A percentile compares a stretch with the other conserved stretches of the same genome.
phyloP scores from a whole-genome alignment of 2,329 filamentous ascomycete species.

The Aspergillus ochraceoroseus region DNA sequence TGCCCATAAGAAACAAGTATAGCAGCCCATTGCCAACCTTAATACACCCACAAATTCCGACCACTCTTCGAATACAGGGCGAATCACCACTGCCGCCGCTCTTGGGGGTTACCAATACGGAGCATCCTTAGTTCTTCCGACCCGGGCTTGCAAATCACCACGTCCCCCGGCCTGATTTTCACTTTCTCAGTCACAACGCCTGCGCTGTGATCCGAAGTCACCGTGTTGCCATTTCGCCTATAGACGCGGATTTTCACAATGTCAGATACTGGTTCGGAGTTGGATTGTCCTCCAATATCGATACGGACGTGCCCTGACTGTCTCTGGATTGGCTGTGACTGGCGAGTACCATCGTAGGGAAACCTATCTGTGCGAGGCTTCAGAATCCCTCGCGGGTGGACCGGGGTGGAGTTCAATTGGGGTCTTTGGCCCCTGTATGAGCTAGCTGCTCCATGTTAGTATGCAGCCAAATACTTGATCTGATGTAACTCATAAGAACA shows the following conservation, averaged over 20 bases:
- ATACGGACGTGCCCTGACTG: background rate
- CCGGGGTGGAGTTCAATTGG: slow-evolving; percentile 2
- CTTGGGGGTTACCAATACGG: background rate
- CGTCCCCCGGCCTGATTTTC: slow-evolving; percentile 5
- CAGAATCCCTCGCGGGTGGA: slow-evolving; percentile 11
- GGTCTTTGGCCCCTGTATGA: slow-evolving; percentile 7
- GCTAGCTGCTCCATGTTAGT: slow-evolving; percentile 3
- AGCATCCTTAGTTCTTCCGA: background rate
- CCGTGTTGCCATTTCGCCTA: background rate
- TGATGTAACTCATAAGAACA: background rate
- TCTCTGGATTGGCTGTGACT: slow-evolving; percentile 2
- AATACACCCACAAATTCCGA: too few species aligned
- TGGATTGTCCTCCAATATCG: slow-evolving; percentile 4
- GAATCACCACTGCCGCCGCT: background rate
- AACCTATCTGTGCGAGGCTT: slow-evolving; percentile 12
- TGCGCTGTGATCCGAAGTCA: background rate
- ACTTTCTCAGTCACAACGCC: slow-evolving; percentile 7
- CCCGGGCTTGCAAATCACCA: slow-evolving; percentile 4
- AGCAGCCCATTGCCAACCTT: too few species aligned
- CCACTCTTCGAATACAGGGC: too few species aligned
- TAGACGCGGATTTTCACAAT: slow-evolving; percentile 12
- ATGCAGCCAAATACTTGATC: background rate
- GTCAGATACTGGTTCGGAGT: slow-evolving; percentile 3
- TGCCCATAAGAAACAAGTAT: background rate
- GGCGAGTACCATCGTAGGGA: slow-evolving; percentile 3